Base-by-base conservation (phyloP, 129 eudicot genomes). In the Tagetes erecta region DNA sequence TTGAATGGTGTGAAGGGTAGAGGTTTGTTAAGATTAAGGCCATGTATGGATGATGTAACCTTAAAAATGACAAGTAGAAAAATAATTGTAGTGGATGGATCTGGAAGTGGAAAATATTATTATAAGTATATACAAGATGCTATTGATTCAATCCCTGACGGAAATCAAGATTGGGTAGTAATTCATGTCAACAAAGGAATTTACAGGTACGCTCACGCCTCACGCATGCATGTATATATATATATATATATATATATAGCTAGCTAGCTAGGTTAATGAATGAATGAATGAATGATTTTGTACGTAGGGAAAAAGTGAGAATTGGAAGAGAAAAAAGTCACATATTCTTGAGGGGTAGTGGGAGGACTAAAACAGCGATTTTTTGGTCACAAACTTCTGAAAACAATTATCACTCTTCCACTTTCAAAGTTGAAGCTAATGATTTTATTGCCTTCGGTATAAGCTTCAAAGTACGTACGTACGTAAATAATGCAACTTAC, bases 281-380 rank as follows among this genome's bases (percentile, higher is more conserved):
- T 44, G 47, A 8, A 44, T 44, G 10, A 44, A 44, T 5, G 47
- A 5, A 44, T 44, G 8, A 44, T 20, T 20, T 20, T 20, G 5
- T 55, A 12, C 80, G 55, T 86, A 92, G 98, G 75, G 98, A 93
- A 77, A 90, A 87, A 74, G 96, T 93, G 33, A 78, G 62, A 34
- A 90, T 93, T 77, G 95, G 92, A 13, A 73, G 71, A 10, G 79
- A 73, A 64, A 93, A 90, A 63, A 84, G 88, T 12, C 80, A 67
- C 60, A 90, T 93, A 51, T 87, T 78, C 68, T 53, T 93, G 84
- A 81, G 90, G 82, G 98, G 98, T 5, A 79, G 88, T 64, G 98
- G 98, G 46, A 86, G 75, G 76, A 92, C 91, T 4, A 90, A 55
- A 72, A 90, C 92, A 72, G 33, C 74, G 44, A 90, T 93, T 55